Conservation (phyloP, 179 eudicot species). For the Gypsophila paniculata region DNA sequence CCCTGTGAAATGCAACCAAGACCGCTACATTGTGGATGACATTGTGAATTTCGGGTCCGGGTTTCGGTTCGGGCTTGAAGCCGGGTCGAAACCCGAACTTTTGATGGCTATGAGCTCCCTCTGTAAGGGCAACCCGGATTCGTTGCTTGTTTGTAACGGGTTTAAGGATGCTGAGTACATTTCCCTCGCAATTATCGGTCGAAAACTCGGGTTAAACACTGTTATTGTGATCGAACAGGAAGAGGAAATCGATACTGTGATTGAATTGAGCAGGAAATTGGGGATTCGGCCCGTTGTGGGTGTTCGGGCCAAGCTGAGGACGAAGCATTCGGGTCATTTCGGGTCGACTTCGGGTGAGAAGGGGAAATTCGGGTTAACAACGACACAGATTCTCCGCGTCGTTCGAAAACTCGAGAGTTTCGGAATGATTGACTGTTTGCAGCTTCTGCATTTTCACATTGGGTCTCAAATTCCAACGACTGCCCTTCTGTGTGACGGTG, state of each 20-base stretch:
- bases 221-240: conserved; percentile 88
- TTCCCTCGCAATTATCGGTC: conserved; percentile 61
- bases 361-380: conserved; percentile 79
- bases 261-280: conserved; percentile 51
- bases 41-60: conserved; percentile 68
- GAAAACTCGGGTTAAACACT: conserved; percentile 59
- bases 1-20: conserved; percentile 93
- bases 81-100: conserved; percentile 94
- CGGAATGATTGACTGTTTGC: conserved; percentile 82
- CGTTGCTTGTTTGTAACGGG: conserved; percentile 73
- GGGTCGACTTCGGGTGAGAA: conserved; percentile 96
- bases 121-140: conserved; percentile 60
- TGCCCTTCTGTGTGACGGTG: conserved; percentile 61
- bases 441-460: conserved; percentile 83
- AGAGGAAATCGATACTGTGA: conserved; percentile 71
- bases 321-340: conserved; percentile 86
- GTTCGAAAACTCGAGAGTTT: conserved; percentile 53
- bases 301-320: conserved; percentile 77
- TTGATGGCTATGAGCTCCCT: conserved; percentile 73
- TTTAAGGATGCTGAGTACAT: conserved; percentile 82
- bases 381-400: conserved; percentile 65
- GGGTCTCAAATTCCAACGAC: conserved; percentile 95
- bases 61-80: conserved; percentile 83
- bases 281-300: conserved; percentile 71
- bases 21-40: conserved; percentile 73